A percentile compares a stretch with the other conserved stretches of the same genome.
phyloP scores from a whole-genome alignment of 2,329 filamentous ascomycete species.

The Pseudogymnoascus sp. region DNA sequence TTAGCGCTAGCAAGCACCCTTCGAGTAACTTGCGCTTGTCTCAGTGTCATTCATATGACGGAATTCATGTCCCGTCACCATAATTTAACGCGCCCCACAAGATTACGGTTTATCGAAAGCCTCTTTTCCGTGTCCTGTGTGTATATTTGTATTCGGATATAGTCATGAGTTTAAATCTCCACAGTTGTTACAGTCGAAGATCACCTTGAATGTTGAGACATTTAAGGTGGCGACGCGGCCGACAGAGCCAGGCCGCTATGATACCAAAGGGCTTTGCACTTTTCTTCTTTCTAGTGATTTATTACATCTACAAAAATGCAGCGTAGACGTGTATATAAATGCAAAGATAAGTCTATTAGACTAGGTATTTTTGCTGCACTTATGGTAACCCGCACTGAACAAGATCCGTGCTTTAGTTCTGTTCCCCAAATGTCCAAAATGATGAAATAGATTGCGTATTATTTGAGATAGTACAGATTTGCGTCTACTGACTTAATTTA shows the following conservation, averaged over 20 bases:
- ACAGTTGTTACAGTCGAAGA: not conserved
- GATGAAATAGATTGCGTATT: not conserved
- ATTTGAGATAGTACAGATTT: not conserved
- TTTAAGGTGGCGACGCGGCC: not conserved
- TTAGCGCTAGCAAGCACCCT: not conserved
- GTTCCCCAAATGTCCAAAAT: not conserved
- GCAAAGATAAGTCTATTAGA: not conserved
- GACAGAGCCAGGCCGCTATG: not conserved
- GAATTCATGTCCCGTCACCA: not conserved
- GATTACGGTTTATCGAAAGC: not conserved
- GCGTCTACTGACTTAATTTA: not conserved
- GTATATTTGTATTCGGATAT: not conserved
- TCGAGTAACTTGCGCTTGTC: not conserved
- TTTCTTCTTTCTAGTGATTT: not conserved
- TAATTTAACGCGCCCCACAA: not conserved
- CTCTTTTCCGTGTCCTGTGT: not conserved
- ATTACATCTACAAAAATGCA: not conserved
- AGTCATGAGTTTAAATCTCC: not conserved
- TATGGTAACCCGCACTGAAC: not conserved
- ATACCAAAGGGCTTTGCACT: not conserved
- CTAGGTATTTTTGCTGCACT: not conserved
- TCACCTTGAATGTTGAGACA: not conserved
- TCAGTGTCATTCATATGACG: not conserved
- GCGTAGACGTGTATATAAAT: not conserved
- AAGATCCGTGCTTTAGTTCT: not conserved